A percentile compares a stretch with the other conserved stretches of the same genome.
phyloP scores from a whole-genome alignment of 2,329 filamentous ascomycete species.

The Pseudohalonectria lignicola region DNA sequence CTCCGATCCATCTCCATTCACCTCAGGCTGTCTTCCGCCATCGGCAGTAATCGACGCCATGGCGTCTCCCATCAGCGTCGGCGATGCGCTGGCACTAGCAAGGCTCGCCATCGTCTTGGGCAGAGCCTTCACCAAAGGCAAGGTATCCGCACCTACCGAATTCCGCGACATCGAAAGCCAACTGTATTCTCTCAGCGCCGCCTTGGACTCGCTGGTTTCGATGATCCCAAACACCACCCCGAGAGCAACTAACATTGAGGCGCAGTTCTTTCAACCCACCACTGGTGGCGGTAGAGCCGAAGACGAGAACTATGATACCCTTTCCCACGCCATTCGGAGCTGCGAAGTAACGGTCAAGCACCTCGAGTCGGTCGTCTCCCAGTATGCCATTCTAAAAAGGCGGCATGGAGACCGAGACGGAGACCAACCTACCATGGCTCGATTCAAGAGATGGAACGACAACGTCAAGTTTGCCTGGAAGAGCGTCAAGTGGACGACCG shows the following conservation, averaged over 20 bases:
- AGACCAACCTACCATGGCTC: background rate
- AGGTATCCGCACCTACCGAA: slow-evolving; percentile 16
- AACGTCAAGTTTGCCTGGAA: slow-evolving; percentile 14
- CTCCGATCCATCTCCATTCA: too few species aligned
- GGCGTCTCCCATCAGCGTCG: slow-evolving; percentile 15
- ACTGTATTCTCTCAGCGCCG: slow-evolving; percentile 15
- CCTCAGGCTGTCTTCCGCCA: too few species aligned
- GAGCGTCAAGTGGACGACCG: slow-evolving; percentile 17
- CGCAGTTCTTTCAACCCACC: too few species aligned
- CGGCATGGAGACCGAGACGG: background rate
- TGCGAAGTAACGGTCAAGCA: background rate
- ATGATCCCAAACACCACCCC: background rate
- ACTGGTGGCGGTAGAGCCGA: too few species aligned
- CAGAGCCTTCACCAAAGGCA: slow-evolving; percentile 16
- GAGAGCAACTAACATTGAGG: too few species aligned
- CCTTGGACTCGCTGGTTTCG: slow-evolving; percentile 10
- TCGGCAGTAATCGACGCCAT: slow-evolving; percentile 8
- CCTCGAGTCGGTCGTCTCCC: background rate
- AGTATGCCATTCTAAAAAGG: too few species aligned
- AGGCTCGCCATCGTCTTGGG: slow-evolving; percentile 16
- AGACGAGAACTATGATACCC: too few species aligned
- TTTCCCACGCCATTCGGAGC: background rate
- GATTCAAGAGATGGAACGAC: slow-evolving; percentile 11
- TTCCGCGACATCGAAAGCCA: slow-evolving; percentile 19
- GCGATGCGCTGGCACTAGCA: slow-evolving; percentile 16